A percentile compares a stretch with the other conserved stretches of the same genome.
phyloP scores from a whole-genome alignment of 2,329 filamentous ascomycete species.

The Escovopsis sp. region DNA sequence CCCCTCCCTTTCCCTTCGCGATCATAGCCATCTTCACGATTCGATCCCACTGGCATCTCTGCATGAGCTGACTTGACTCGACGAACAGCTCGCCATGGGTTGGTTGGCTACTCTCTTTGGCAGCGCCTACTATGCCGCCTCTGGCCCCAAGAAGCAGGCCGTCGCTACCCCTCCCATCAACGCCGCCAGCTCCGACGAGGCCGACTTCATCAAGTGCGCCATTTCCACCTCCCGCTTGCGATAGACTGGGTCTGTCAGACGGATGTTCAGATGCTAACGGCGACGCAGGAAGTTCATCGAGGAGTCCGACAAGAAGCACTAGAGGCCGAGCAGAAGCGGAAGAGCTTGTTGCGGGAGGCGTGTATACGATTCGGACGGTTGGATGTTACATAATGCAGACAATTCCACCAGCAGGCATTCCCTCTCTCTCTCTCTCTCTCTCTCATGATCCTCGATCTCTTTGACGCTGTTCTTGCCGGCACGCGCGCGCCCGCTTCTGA shows the following conservation, averaged over 20 bases:
- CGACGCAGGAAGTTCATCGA: constrained; percentile 24
- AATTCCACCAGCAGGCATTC: not conserved
- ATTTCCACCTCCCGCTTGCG: constrained; percentile 8
- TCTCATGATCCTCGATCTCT: too few relatives aligned
- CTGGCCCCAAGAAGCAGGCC: constrained; percentile 29
- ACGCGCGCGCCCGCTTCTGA: too few relatives aligned
- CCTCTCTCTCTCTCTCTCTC: too few relatives aligned
- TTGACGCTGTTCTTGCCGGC: too few relatives aligned
- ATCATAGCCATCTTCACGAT: constrained; percentile 5
- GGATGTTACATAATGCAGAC: constrained; percentile 14
- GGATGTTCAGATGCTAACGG: constrained; percentile 11
- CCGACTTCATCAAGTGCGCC: constrained; percentile 50
- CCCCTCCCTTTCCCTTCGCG: constrained; percentile 3
- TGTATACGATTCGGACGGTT: constrained; percentile 15
- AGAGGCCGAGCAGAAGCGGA: constrained; percentile 9
- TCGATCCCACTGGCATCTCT: too few relatives aligned
- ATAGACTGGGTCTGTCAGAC: not conserved
- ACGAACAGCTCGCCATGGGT: constrained; percentile 39
- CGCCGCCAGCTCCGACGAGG: constrained; percentile 46
- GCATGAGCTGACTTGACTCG: too few relatives aligned
- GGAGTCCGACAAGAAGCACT: constrained; percentile 27
- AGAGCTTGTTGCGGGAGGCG: constrained; percentile 7
- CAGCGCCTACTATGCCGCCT: constrained; percentile 28
- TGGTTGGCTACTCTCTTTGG: constrained; percentile 37
- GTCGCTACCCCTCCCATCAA: constrained; percentile 42